These are phyloP conservation scores for Sclerotinia borealis DNA, from an alignment of 2,329 filamentous ascomycete genomes.

Conservation along the genomic window DNA sequence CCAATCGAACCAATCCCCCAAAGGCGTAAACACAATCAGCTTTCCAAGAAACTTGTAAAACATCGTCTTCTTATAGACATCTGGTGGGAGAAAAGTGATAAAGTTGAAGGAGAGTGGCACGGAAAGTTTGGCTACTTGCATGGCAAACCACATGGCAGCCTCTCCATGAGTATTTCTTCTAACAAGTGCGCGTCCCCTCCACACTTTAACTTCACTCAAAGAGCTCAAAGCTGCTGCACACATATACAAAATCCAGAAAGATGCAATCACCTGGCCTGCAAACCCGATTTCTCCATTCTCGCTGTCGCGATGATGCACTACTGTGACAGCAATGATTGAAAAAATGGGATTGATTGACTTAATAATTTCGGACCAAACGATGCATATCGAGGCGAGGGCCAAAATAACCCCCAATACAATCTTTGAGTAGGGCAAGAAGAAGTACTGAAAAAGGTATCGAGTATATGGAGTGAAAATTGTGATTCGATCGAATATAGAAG, in stretches of 20 bases:
- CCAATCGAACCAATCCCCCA: slow-evolving; percentile 79
- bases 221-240: slow-evolving; percentile 80
- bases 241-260: slow-evolving; percentile 94
- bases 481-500: slow-evolving; percentile 47
- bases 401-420: slow-evolving; percentile 62
- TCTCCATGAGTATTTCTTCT: slow-evolving; percentile 87
- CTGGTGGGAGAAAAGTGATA: slow-evolving; percentile 73
- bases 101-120: slow-evolving; percentile 96
- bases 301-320: slow-evolving; percentile 54
- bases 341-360: slow-evolving; percentile 73
- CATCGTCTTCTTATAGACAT: slow-evolving; percentile 68
- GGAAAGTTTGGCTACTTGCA: slow-evolving; percentile 85
- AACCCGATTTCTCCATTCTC: slow-evolving; percentile 74
- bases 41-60: slow-evolving; percentile 85
- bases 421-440: slow-evolving; percentile 63
- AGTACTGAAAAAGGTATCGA: slow-evolving; percentile 71
- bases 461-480: slow-evolving; percentile 72
- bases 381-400: slow-evolving; percentile 68
- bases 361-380: slow-evolving; percentile 91
- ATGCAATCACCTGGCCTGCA: slow-evolving; percentile 76
- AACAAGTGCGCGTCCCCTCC: slow-evolving; percentile 89
- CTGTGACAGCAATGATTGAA: slow-evolving; percentile 59
- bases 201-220: slow-evolving; percentile 91
- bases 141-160: slow-evolving; percentile 91
- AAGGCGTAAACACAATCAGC: slow-evolving; percentile 73